Evolutionary conservation across 2,329 filamentous ascomycete genomes (phyloP), one percentile per base, ranked within the genome.

Genomic region (Boeremia exigua): DNA sequence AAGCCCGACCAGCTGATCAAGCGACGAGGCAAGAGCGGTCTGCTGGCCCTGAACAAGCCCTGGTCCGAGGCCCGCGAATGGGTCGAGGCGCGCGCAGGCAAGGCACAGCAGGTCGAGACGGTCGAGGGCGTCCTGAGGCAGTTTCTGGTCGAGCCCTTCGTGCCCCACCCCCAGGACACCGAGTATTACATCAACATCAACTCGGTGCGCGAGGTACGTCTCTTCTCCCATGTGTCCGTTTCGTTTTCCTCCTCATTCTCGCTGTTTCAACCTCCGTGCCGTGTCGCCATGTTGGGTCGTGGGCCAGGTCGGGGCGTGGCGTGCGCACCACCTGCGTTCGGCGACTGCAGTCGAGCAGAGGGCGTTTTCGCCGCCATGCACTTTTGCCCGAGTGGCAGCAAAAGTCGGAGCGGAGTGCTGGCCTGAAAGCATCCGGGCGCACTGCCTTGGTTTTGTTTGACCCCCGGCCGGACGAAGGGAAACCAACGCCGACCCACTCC

Each of bases 151-250:
- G 95, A 99, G 87, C 95, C 95, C 48, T 98, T 99, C 75, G 93
- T 98, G 61, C 95, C 94, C 73, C 95, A 99, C 81, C 90, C 93
- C 64, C 86, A 92, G 72, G 89, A 92, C 78, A 97, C 94, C 64
- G 95, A 99, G 82, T 98, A 98, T 84, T 99, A 99, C 83, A 96
- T 99, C 84, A 97, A 97, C 88, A 99, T 99, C 84, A 95, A 97
- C 87, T 98, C 95, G 62, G 93, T 96, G 75, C 91, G 95, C 84
- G 95, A 98, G 88, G 95, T 98, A 88, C 88, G 92, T 88, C 60
- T 58, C 28, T 62, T 62, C 57, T 63, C 60, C 61, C 62, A 23
- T 23, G 5, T 5, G 19, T 23, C 19, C 5, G 19, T 59, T 60
- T 53, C 46, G 50, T 48, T 44, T 28, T 10, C 38, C 23, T 6